These are phyloP conservation scores for Xerocomus brunneocitrinus DNA, from an alignment of 768 basidiomycete species.

Conservation along the genomic window DNA sequence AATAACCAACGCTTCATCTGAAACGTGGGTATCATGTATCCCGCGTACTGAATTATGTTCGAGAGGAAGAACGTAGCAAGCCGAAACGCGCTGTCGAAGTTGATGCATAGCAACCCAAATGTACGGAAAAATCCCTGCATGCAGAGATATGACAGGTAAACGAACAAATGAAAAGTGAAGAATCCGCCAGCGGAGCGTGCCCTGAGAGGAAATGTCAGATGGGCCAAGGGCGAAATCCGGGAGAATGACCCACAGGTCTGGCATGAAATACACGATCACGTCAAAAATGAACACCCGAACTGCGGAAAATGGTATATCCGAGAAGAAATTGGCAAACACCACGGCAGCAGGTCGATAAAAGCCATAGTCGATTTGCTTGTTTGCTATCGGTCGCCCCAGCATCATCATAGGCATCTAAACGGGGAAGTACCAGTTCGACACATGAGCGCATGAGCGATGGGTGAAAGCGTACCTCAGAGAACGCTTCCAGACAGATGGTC, in stretches of 20 bases:
- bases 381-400: slow-evolving; percentile 71
- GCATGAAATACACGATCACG: slow-evolving; percentile 67
- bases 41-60: slow-evolving; percentile 68
- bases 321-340: slow-evolving; percentile 60
- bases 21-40: slow-evolving; percentile 62
- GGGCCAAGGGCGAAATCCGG: slow-evolving; percentile 12
- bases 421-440: not conserved
- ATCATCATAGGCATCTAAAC: slow-evolving; percentile 66
- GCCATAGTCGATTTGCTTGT: slow-evolving; percentile 62
- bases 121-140: slow-evolving; percentile 87
- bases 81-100: slow-evolving; percentile 51
- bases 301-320: slow-evolving; percentile 69
- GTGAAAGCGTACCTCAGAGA: slow-evolving; percentile 51
- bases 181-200: slow-evolving; percentile 38
- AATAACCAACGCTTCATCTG: slow-evolving; percentile 80
- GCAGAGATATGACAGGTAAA: slow-evolving; percentile 57
- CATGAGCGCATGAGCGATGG: not conserved
- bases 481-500: slow-evolving; percentile 66
- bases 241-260: slow-evolving; percentile 40
- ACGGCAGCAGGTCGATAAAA: slow-evolving; percentile 65
- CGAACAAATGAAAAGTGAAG: slow-evolving; percentile 62
- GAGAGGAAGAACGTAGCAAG: slow-evolving; percentile 68
- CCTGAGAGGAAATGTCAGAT: slow-evolving; percentile 11
- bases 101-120: slow-evolving; percentile 53
- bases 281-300: slow-evolving; percentile 55